Conservation (phyloP, 1,284 basidiomycete species). For the Cryptococcus wingfieldii region DNA sequence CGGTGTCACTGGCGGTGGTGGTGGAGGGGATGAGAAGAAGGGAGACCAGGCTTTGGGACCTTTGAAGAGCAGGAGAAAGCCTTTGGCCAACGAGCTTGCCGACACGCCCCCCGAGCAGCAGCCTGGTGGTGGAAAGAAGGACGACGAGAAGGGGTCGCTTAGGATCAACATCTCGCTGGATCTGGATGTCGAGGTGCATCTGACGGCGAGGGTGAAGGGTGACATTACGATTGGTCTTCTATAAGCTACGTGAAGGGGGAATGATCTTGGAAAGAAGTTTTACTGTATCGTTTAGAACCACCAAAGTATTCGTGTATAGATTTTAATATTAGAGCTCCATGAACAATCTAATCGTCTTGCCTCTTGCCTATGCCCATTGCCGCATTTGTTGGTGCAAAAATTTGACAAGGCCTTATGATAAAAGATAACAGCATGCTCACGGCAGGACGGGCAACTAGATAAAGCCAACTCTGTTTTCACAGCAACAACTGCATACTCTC, state of each 20-base stretch:
- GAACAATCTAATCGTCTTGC: neutral
- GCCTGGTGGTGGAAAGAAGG: conserved; percentile 8
- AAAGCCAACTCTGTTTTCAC: too few relatives aligned
- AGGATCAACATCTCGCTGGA: conserved; percentile 19
- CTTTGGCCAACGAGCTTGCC: conserved; percentile 2
- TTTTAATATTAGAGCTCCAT: neutral
- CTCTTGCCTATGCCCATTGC: neutral
- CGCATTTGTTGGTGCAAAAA: neutral
- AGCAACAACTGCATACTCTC: too few relatives aligned
- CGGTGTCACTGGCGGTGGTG: neutral
- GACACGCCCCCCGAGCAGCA: conserved; percentile 3
- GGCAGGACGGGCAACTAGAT: too few relatives aligned
- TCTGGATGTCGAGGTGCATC: conserved; percentile 21
- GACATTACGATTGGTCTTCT: conserved; percentile 21
- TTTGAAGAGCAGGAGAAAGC: neutral
- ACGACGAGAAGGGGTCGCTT: conserved; percentile 14
- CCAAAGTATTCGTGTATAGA: neutral
- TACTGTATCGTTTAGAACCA: neutral
- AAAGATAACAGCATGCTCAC: too few relatives aligned
- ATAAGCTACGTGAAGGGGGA: conserved; percentile 2
- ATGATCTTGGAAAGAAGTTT: neutral
- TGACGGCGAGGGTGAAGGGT: conserved; percentile 18
- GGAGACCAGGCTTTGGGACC: conserved; percentile 2
- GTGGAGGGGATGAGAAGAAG: neutral
- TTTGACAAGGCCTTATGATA: neutral